These are phyloP conservation scores for Ceratocystis colombiana DNA, from an alignment of 2,329 filamentous ascomycete genomes.

Conservation along the genomic window DNA sequence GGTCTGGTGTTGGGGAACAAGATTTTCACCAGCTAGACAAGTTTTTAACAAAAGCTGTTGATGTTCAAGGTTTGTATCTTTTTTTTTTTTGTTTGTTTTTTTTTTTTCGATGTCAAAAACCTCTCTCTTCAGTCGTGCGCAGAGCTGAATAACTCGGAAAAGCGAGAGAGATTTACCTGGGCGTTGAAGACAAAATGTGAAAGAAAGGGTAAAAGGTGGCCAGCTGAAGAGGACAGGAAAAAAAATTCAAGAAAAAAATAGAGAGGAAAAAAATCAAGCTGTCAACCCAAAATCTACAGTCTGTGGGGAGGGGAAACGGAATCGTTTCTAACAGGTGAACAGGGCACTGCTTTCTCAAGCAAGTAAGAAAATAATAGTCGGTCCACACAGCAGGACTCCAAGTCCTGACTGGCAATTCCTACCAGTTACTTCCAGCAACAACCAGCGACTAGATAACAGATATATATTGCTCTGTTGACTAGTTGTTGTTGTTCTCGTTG, in stretches of 20 bases:
- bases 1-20: background rate
- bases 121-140: background rate
- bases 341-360: conserved; percentile 10
- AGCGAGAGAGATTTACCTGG: background rate
- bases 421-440: background rate
- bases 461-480: too few relatives aligned
- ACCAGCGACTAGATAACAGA: background rate
- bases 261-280: conserved; percentile 8
- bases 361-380: background rate
- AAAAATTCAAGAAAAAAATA: background rate
- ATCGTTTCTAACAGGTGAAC: conserved; percentile 12
- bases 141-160: conserved; percentile 4
- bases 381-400: conserved; percentile 1
- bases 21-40: background rate
- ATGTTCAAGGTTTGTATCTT: conserved; percentile 4
- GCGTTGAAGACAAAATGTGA: background rate
- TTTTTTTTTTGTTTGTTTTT: background rate
- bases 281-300: background rate
- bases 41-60: background rate
- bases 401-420: background rate
- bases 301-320: background rate
- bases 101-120: background rate
- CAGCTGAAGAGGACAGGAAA: conserved; percentile 1
- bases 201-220: conserved; percentile 3
- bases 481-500: background rate